A percentile compares a stretch with the other conserved stretches of the same genome.
Conservation (phyloP, 805 yeast species). For the Pichia rugopelliculosa region DNA sequence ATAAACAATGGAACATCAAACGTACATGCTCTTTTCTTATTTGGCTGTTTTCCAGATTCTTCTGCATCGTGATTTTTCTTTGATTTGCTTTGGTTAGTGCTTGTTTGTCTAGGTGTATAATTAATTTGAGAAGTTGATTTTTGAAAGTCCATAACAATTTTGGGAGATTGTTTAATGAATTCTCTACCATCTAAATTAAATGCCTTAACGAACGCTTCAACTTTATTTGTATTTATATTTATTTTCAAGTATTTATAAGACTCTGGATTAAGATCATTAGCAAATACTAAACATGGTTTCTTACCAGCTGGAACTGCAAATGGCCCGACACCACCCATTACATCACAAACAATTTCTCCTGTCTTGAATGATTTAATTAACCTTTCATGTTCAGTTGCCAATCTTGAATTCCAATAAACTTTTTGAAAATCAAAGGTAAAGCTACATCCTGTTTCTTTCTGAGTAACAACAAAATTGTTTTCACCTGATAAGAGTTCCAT, state of each 20-base stretch:
- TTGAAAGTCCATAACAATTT: slow-evolving; percentile 42
- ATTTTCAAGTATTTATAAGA: slow-evolving; percentile 62
- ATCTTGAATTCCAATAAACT: slow-evolving; percentile 95
- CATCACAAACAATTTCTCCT: slow-evolving; percentile 83
- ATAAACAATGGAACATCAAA: slow-evolving; percentile 45
- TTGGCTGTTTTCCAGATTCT: slow-evolving; percentile 12
- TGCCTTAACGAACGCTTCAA: slow-evolving; percentile 48
- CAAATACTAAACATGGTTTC: slow-evolving; percentile 69
- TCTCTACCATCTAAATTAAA: slow-evolving; percentile 77
- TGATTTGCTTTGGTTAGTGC: slow-evolving; percentile 15
- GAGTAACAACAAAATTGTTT: slow-evolving; percentile 68
- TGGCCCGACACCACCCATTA: slow-evolving; percentile 98
- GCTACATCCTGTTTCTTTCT: slow-evolving; percentile 77
- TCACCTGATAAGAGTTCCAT: slow-evolving; percentile 94
- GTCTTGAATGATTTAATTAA: slow-evolving; percentile 51
- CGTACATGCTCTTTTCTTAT: slow-evolving; percentile 20
- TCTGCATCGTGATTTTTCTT: slow-evolving; percentile 8
- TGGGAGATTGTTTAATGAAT: slow-evolving; percentile 59
- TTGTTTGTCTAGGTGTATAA: slow-evolving; percentile 29
- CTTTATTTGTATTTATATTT: slow-evolving; percentile 62
- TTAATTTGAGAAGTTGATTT: slow-evolving; percentile 31
- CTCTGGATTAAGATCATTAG: slow-evolving; percentile 90
- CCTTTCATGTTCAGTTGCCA: slow-evolving; percentile 89
- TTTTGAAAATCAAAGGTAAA: slow-evolving; percentile 85
- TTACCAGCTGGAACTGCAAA: slow-evolving; percentile 95